Evolutionary conservation across 2,329 filamentous ascomycete species (phyloP), one percentile per base, ranked within the genome.

Genomic region (Byssoonygena ceratinophila): DNA sequence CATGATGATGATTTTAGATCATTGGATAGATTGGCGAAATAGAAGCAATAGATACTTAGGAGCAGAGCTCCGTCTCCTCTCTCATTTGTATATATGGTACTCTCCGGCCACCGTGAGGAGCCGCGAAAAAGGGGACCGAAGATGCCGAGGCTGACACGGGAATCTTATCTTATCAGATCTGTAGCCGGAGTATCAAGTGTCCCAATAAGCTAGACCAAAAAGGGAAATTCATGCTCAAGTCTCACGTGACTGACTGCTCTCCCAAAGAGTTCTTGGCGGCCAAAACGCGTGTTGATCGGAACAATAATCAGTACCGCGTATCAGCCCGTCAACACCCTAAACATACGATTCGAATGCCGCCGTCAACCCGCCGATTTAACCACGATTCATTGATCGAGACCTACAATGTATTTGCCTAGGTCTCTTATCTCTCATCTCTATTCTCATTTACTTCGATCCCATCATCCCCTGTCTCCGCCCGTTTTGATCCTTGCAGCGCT

Each of bases 401-500:
- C 54, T 51, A 62, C 64, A 68, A 98, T 98, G 92, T 94, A 96
- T 83, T 84, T 98, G 58, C 92, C 91, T 64, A 87, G 92, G 59
- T 79, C 81, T 59, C 78, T 95, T 58, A 85, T 97, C 66, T 87
- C 89, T 46, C 90, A 91, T 62, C 82, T 97, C 62, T 98, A 98
- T 75, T 79, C 80, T 55, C 86, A 95, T 70, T 85, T 98, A 53
- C 82, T 94, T 68, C 81, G 80, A 68, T 85, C 86, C 41, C 84
- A 90, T 59, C 87, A 96, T 66, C 85, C 90, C n/a, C 81, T 91
- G 48, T 92, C 89, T 16, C 86, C 91, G 36, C 90, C 90, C 0
- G 88, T 97, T 51, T 78, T 97, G 23, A 81, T 98, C 58, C 85
- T 98, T 53, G 90, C 90, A 58, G 87, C 91, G 32, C 85, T 97